Percentiles rank a stretch among this genome's conserved stretches.
Evolutionary conservation across 2,329 filamentous ascomycete genomes (phyloP).

Genomic region (Macrophomina phaseolina): DNA sequence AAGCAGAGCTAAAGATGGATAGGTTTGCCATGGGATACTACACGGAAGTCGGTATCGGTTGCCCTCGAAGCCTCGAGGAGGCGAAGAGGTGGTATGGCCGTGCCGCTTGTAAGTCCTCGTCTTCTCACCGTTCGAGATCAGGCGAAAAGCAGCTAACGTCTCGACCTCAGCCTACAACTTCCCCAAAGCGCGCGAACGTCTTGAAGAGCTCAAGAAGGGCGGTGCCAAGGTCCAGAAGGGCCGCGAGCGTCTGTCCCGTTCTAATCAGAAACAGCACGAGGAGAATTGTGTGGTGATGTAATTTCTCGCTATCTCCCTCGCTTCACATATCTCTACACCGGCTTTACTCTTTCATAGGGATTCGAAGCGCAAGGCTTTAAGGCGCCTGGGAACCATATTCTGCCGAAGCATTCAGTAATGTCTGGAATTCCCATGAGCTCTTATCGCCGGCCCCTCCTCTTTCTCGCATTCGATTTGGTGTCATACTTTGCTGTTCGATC

Average conservation of each 20-base stretch:
- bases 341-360: background rate
- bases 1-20: background rate
- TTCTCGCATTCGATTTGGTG: background rate
- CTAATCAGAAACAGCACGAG: conserved; percentile 82
- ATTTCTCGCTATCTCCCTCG: background rate
- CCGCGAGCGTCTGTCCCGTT: conserved; percentile 79
- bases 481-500: background rate
- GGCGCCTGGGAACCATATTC: background rate
- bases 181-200: conserved; percentile 86
- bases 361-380: background rate
- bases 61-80: conserved; percentile 85
- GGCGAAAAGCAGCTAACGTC: background rate
- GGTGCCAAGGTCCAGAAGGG: conserved; percentile 75
- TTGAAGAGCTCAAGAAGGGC: conserved; percentile 87
- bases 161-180: conserved; percentile 79
- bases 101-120: conserved; percentile 78
- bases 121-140: background rate
- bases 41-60: conserved; percentile 92
- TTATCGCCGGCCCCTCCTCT: background rate
- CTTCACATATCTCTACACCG: background rate
- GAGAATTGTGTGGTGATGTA: conserved; percentile 88
- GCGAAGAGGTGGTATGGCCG: conserved; percentile 98
- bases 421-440: background rate
- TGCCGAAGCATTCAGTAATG: background rate
- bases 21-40: conserved; percentile 96